Base-by-base conservation (phyloP, 2,329 filamentous ascomycete genomes). In the Daldinia sp. region DNA sequence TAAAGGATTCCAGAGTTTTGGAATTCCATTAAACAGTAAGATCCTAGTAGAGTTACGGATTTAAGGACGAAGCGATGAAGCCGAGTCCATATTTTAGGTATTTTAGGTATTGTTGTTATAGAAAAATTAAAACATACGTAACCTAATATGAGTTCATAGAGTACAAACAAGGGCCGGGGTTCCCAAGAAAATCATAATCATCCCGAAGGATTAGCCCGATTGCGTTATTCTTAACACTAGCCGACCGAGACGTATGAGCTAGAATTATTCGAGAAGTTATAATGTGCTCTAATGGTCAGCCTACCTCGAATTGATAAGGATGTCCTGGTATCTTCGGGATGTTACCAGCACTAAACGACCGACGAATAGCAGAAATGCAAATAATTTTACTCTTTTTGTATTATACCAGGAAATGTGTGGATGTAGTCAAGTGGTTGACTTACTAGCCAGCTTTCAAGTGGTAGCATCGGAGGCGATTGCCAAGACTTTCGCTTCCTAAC, bases 181-280 rank as follows among this genome's bases (percentile, higher is more conserved):
- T 60, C 53, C 54, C 44, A 48, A 66, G 44, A 10, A 37, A 64
- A 71, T 71, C 63, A 50, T 50, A 64, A 71, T 71, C 60, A 50
- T 50, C 46, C 59, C 60, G 56, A 61, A 54, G 39, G 60, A 68
- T 62, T 56, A 59, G 41, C 50, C 56, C 60, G 62, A 64, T 68
- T 54, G 41, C 54, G 35, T 51, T 51, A 42, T 46, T 64, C 62
- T 56, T 33, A 7, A 12, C 46, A 18, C 44, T 28, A 48, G 13
- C 44, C n/a, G 4, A 54, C 33, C 33, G 20, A 54, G 33, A 37
- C 15, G 10, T 2, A 39, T 54, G 7, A 23, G 7, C 51, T 39
- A 37, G 51, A 54, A 51, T 51, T 51, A 51, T 51, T 51, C 26
- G 26, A 51, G 46, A 51, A 51, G 46, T 33, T 33, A 51, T 51